phyloP scores from a whole-genome alignment of 495 filamentous ascomycete genomes.

The Extremus antarcticus region DNA sequence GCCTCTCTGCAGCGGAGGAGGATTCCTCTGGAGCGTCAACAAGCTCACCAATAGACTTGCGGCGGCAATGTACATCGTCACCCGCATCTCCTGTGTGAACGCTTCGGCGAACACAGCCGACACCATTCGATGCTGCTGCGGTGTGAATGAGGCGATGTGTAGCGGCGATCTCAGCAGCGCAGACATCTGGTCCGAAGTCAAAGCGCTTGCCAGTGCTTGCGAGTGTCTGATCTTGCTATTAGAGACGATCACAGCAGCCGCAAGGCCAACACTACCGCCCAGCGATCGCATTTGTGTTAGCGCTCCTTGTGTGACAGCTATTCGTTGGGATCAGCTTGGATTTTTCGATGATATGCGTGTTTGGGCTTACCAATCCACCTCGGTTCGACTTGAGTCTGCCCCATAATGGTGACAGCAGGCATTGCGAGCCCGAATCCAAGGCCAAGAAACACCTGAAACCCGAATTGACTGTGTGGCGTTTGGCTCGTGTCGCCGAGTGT shows the following conservation, averaged over 20 bases:
- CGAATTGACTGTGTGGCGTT: not conserved
- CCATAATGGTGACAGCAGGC: not conserved
- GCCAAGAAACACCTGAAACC: not conserved
- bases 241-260: slow-evolving; percentile 5
- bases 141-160: slow-evolving; percentile 1
- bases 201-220: not conserved
- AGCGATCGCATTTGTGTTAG: slow-evolving; percentile 6
- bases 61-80: slow-evolving; percentile 6
- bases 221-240: slow-evolving; percentile 2
- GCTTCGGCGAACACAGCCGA: slow-evolving; percentile 3
- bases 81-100: slow-evolving; percentile 5
- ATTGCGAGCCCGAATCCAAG: not conserved
- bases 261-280: slow-evolving; percentile 8
- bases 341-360: not conserved
- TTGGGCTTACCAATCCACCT: not conserved
- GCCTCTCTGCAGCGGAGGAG: not conserved
- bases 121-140: slow-evolving; percentile 3
- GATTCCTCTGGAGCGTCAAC: not conserved
- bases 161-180: slow-evolving; percentile 5
- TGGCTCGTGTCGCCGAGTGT: not conserved
- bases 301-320: slow-evolving; percentile 9
- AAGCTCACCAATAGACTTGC: slow-evolving; percentile 6
- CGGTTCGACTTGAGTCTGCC: not conserved
- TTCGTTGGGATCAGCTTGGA: not conserved
- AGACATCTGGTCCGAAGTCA: slow-evolving; percentile 1